Base-by-base conservation (phyloP, 306 rosid species). In the Glycyrrhiza uralensis region DNA sequence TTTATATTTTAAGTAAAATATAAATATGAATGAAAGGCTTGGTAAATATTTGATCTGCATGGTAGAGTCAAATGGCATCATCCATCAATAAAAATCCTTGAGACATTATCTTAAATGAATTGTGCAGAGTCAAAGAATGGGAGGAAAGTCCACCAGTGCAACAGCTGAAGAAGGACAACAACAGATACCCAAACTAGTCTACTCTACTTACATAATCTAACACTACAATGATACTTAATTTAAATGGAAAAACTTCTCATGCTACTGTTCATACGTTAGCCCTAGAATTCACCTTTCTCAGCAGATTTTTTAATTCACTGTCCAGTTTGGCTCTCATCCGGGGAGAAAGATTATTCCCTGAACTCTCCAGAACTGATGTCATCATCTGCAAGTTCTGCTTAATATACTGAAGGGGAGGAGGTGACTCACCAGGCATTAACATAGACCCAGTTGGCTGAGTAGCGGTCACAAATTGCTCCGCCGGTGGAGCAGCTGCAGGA, bases 351-450 rank as follows among this genome's bases (percentile, higher is more conserved):
- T 61, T 84, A 65, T 81, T 77, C 20, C 97, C 96, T 0, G 93
- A 86, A 32, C 78, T 87, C 85, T 91, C 91, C 60, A 88, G 81
- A 79, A 79, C 74, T 35, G 88, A 81, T 35, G 87, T 74, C 98
- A 90, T 93, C 88, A 70, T 82, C 84, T 86, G 88, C 80, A 91
- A 88, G 65, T 85, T 87, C 64, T 89, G 85, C 83, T 71, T 89
- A 17, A 90, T 82, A 65, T 65, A 41, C 41, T 89, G 85, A 39
- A 89, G 86, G 11, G 92, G 49, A 52, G 87, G 74, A 71, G 79
- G 86, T 36, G 80, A 67, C 42, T 62, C 90, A 44, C 77, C 64
- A 33, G 77, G 71, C 24, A 38, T 62, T 63, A 81, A 32, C 65
- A 15, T 66, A 22, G 42, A 47, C 62, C 24, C 64, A 6, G 65